Evolutionary conservation across 805 yeast species (phyloP), one percentile per base, ranked within the genome.

Genomic region (Kazachstania kunashirensis): DNA sequence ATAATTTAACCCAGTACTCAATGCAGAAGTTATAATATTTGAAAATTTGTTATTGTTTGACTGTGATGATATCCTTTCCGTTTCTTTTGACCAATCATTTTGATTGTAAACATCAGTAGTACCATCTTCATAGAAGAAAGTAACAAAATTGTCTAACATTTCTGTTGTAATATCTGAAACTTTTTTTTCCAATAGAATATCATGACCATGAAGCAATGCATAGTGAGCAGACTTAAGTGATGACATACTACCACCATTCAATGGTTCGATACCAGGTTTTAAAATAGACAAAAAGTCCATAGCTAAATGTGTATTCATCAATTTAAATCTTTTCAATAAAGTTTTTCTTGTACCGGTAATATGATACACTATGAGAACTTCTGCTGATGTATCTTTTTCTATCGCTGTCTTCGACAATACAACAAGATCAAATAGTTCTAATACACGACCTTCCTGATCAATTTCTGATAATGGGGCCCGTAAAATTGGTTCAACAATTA

Each of bases 321-420:
- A 32, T 24, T 45, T 42, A 18, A 45, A 49, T 25, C 60, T 39
- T 42, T 52, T 53, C 10, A 58, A 43, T 4, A 54, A 36, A 1
- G 61, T 46, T 15, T 45, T 48, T 3, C 37, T 43, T 10, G 48
- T 36, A 1, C 55, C 60, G 16, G 41, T 30, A 13, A 47, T 34
- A 33, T 49, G 31, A 31, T 50, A 58, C n/a, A 50, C 34, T 17
- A 57, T 27, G 4, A 58, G 34, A 9, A 59, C 41, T 21, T 59
- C 62, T 1, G 59, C 55, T 14, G 47, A 42, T 1, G 52, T 37
- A 24, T 49, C 49, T 21, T 52, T 53, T 7, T 57, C 61, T 6
- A 46, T 36, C 2, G 53, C 40, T 5, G 58, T 44, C 34, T 55
- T 54, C 1, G 62, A 49, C 11, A 52, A 24, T 14, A 54, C 48